phyloP scores from a whole-genome alignment of 1,139 yeast genomes.

The Taphrina betulina region DNA sequence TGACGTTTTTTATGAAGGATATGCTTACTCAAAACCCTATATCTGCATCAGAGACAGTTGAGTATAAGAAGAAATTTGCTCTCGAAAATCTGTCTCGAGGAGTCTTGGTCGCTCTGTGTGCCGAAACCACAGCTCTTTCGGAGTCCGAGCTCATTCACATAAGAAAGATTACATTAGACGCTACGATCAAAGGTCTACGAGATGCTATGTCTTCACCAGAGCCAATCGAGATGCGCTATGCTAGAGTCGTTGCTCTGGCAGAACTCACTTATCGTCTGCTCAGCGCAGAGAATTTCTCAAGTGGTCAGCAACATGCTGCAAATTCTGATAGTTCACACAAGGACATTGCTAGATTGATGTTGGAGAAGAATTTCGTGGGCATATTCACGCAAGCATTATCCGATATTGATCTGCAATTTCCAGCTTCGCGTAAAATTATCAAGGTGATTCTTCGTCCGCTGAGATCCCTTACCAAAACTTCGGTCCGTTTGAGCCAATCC shows the following conservation, averaged over 20 bases:
- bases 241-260: slow-evolving; percentile 58
- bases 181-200: no score
- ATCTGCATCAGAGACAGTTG: no score
- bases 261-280: slow-evolving; percentile 49
- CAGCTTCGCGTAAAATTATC: slow-evolving; percentile 60
- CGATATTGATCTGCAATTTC: slow-evolving; percentile 68
- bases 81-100: slow-evolving; percentile 42
- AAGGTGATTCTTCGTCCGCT: slow-evolving; percentile 61
- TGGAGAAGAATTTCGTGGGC: slow-evolving; percentile 65
- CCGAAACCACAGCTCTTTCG: slow-evolving; percentile 58
- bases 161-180: no score
- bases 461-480: slow-evolving; percentile 56
- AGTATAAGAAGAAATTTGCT: slow-evolving; percentile 45
- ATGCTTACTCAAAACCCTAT: no score
- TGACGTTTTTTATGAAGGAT: no score
- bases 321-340: slow-evolving; percentile 10
- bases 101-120: slow-evolving; percentile 49
- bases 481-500: slow-evolving; percentile 42
- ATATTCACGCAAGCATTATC: slow-evolving; percentile 60
- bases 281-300: slow-evolving; percentile 36
- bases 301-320: not conserved
- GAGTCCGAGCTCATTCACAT: no score
- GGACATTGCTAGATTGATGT: slow-evolving; percentile 53
- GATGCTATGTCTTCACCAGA: no score
- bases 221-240: slow-evolving; percentile 52